These are phyloP conservation scores for Carnegiea gigantea DNA, from an alignment of 179 eudicot species.

Conservation along the genomic window DNA sequence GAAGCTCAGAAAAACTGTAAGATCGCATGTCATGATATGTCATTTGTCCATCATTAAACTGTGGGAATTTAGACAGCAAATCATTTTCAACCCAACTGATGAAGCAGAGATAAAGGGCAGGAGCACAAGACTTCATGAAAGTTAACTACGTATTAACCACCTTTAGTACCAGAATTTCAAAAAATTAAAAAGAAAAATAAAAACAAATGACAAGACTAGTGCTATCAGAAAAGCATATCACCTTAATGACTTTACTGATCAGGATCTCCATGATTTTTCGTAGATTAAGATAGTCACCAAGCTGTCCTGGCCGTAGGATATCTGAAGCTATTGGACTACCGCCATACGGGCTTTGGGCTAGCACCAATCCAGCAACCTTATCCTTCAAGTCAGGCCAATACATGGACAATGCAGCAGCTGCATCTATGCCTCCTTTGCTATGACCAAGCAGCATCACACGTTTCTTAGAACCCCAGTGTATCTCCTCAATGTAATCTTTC, in stretches of 20 bases:
- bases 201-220: not conserved
- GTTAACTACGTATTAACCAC: not conserved
- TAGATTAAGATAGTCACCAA: conserved; percentile 83
- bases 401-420: conserved; percentile 96
- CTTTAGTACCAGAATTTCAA: not conserved
- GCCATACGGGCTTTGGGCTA: conserved; percentile 95
- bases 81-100: not conserved
- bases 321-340: conserved; percentile 98
- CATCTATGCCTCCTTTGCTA: conserved; percentile 97
- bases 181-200: not conserved
- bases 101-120: not conserved
- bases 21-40: not conserved
- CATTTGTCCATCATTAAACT: not conserved
- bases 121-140: not conserved
- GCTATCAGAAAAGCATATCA: conserved; percentile 37
- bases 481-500: conserved; percentile 88
- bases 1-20: not conserved
- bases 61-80: not conserved
- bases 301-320: conserved; percentile 84
- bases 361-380: conserved; percentile 92
- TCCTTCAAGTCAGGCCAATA: conserved; percentile 94
- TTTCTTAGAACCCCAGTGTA: conserved; percentile 77
- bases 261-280: conserved; percentile 79
- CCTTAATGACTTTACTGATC: conserved; percentile 86
- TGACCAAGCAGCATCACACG: conserved; percentile 90